A percentile compares a stretch with the other conserved stretches of the same genome.
Evolutionary conservation across 148 eudicot species (phyloP).

Genomic region (Vaccinium myrtillus): DNA sequence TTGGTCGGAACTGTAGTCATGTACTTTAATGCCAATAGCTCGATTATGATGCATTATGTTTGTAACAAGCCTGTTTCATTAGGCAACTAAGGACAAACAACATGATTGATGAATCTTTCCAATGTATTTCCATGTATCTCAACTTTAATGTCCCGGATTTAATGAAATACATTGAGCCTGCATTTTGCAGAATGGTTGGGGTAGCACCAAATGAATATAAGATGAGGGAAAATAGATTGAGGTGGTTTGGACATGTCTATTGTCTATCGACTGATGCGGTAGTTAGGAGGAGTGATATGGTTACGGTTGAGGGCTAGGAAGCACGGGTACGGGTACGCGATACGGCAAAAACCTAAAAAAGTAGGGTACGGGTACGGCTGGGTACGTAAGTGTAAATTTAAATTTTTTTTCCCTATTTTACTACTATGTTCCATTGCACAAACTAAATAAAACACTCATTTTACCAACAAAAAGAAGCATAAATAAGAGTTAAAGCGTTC

Average conservation of each 20-base stretch:
- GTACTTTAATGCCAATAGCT: background rate
- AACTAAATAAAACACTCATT: no score
- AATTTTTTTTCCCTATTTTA: no score
- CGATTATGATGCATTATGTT: background rate
- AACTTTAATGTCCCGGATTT: background rate
- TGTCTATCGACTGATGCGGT: background rate
- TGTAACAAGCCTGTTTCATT: background rate
- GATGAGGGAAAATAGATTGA: background rate
- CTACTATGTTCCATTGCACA: no score
- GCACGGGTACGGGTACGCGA: no score
- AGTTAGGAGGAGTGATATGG: background rate
- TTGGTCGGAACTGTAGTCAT: background rate
- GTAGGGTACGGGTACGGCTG: no score
- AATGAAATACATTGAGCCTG: background rate
- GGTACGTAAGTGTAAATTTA: no score
- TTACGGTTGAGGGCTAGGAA: background rate
- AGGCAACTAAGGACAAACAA: background rate
- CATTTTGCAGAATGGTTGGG: background rate
- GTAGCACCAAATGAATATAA: background rate
- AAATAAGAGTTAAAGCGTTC: no score
- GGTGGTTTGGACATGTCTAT: background rate
- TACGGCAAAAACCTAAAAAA: no score
- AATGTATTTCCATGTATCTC: background rate
- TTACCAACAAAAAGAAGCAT: no score
- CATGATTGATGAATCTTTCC: background rate